Evolutionary conservation across 768 basidiomycete genomes (phyloP), one percentile per base, ranked within the genome.

Genomic region (Phlebiopsis flavidoalba): DNA sequence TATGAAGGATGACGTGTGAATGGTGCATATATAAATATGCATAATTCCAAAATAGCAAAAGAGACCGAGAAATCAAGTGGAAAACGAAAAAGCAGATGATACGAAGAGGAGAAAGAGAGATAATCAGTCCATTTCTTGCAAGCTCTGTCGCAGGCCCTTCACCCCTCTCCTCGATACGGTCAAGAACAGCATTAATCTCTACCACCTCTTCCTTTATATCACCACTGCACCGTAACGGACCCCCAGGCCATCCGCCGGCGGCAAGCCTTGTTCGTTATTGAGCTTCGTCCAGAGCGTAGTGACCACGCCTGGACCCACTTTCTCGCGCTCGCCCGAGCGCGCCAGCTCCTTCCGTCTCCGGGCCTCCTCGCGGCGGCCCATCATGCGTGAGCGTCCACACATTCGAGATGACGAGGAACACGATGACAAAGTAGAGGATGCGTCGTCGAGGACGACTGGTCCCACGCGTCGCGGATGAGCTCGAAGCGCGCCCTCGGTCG

Each of bases 391-490:
- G 63, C 65, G 86, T 88, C 91, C 76, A 86, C n/a, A 93, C 47
- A 67, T 96, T 96, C 65, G 86, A 90, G 46, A 91, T 60, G 62
- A 95, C 82, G 65, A 96, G 74, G 37, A 83, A 67, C 52, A 85
- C 80, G 70, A 95, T 89, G 59, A 91, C 78, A 65, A 88, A 81
- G 68, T 83, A 88, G 64, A 93, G 76, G 58, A 89, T 86, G n/a
- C 68, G 85, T 84, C 67, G 84, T 88, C 60, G 81, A 79, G 35
- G 86, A 82, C 12, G 86, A 86, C 67, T 89, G 84, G 57, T 91
- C 90, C 89, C 88, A 90, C 0, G 85, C 85, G 67, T 94, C 92
- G 57, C 74, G 76, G 60, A 94, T 77, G 47, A 94, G 85, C 76
- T 93, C 92, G 61, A n/a, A 93, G 69, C 24, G 89, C 88, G 19